Evolutionary conservation across 2,329 filamentous ascomycete genomes (phyloP), one percentile per base, ranked within the genome.

Genomic region (Cytospora leucostoma): DNA sequence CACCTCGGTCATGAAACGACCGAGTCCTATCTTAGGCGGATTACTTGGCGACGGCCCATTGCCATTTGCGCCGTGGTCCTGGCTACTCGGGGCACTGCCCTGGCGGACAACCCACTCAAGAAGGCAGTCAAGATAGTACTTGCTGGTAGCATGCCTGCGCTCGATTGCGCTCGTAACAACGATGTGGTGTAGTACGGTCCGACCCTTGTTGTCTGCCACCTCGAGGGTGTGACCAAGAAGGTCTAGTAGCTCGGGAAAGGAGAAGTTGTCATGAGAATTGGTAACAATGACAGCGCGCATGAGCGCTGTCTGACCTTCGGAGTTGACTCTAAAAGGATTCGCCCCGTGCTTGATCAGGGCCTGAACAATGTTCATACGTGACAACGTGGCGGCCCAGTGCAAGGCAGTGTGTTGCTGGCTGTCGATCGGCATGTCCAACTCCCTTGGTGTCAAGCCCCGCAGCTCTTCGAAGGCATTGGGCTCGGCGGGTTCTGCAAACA

Each of bases 161-260:
- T 97, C 97, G 70, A 98, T 95, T 7, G 93, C 95, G 66, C 93
- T 97, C 17, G 95, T 96, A 38, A 98, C 88, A 6, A 95, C 93
- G 70, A 99, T 98, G 72, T 99, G 95, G 72, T 99, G 95, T 32
- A 99, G 80, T 15, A 98, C 93, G 0, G 94, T 98, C 44, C 95
- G 85, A 10, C 93, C 93, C 74, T 93, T 93, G 52, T 91, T 87
- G 74, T 99, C 95, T 27, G 92, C 85, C 51, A 96, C 87, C 69
- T 98, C 93, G 66, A 99, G 96, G 0, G 94, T 94, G 33, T 91
- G 86, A 12, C 93, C 92, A 7, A 99, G 82, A 0, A 97, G 86
- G 69, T 98, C 94, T 1, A 99, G 82, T 1, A 98, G 82, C 65
- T 96, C 92, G 0, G 93, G 91, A 70, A 99, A 99, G 56, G 90